A percentile compares a stretch with the other conserved stretches of the same genome.
phyloP scores from a whole-genome alignment of 2,329 filamentous ascomycete genomes.

The Aspergillus neotritici region DNA sequence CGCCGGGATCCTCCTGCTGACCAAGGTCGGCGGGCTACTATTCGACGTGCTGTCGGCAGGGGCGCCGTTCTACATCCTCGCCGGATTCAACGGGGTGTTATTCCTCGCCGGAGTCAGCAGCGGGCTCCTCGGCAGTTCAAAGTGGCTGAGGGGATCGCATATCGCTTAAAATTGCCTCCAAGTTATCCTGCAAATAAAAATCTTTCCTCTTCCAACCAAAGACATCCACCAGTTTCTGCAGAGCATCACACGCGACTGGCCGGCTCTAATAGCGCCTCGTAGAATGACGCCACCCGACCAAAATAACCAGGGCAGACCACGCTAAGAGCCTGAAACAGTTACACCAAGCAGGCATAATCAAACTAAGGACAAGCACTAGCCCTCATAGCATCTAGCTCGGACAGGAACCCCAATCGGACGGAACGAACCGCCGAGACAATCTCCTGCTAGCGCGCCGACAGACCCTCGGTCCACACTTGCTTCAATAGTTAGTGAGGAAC shows the following conservation, averaged over 20 bases:
- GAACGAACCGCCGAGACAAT: too few species aligned
- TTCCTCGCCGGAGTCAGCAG: constrained; percentile 40
- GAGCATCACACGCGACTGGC: background rate
- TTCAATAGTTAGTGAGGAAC: too few species aligned
- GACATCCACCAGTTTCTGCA: too few species aligned
- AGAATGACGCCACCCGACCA: background rate
- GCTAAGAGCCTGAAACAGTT: too few species aligned
- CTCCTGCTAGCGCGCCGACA: too few species aligned
- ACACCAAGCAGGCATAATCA: too few species aligned
- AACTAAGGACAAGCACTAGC: too few species aligned
- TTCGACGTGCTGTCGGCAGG: constrained; percentile 72
- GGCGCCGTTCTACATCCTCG: constrained; percentile 93
- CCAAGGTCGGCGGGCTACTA: constrained; percentile 79
- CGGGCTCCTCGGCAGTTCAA: constrained; percentile 16
- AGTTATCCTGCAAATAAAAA: too few species aligned
- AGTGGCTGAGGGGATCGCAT: constrained; percentile 2
- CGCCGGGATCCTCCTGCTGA: constrained; percentile 80
- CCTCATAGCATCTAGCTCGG: background rate
- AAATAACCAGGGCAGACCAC: background rate
- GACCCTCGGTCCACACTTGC: too few species aligned
- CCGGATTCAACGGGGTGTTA: constrained; percentile 72
- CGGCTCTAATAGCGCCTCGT: background rate
- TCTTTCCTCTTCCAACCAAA: too few species aligned
- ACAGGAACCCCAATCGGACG: constrained; percentile 2
- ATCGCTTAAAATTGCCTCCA: too few species aligned